Evolutionary conservation across 495 filamentous ascomycete genomes (phyloP), one percentile per base, ranked within the genome.

Genomic region (Cairneyella variabilis): DNA sequence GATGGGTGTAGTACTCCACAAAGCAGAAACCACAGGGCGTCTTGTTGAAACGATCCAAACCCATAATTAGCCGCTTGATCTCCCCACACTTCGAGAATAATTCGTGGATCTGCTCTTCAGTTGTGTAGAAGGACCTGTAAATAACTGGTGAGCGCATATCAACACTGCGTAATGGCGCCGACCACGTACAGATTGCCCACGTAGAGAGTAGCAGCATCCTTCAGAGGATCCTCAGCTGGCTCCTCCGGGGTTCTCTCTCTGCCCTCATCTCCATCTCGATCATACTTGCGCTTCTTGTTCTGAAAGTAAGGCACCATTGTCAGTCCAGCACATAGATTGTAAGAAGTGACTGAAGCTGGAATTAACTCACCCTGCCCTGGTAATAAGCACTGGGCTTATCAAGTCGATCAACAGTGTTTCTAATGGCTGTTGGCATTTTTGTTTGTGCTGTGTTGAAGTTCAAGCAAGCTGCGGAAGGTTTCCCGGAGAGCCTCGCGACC

Each of bases 21-120:
- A 98, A 98, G 73, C 93, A 98, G 73, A 98, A 98, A 10, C 93
- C 93, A 70, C 93, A 98, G 3, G 93, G 93, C 14, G 93, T 98
- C 72, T 98, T 98, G 71, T 85, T 88, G 74, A 91, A 93, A 16
- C 93, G 85, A 65, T 98, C 95, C 20, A 98, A 79, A 38, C 93
- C 93, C 93, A 98, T 98, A n/a, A 98, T 86, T 21, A 98, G 79
- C 30, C 93, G 85, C 70, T 97, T 97, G 66, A 98, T 92, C 74
- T 97, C 92, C 53, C 93, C 93, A 66, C 90, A 96, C 80, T 97
- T 97, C 12, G 88, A 78, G 67, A 97, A 97, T 10, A 97, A 85
- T 67, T 96, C 95, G 65, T 97, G 92, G 50, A 98, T 96, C 66
- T 98, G 93, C 73, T 98, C 93, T 67, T 98, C 93, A 39, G 93